phyloP scores from a whole-genome alignment of 2,329 filamentous ascomycete species.

The Xenosphaeropsis pyriputrescens region DNA sequence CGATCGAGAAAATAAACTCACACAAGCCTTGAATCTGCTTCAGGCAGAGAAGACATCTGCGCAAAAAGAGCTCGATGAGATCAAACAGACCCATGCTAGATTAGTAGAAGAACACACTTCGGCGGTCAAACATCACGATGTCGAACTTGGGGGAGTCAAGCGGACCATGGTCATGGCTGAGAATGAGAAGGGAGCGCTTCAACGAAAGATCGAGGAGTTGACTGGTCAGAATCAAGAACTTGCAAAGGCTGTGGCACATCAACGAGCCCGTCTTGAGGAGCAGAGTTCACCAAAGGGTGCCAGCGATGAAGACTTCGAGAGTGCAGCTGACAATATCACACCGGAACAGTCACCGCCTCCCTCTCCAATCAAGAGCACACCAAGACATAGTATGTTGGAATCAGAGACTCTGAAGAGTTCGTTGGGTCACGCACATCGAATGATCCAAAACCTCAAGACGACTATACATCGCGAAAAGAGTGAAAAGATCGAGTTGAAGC shows the following conservation, averaged over 20 bases:
- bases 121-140: constrained; percentile 70
- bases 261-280: constrained; percentile 52
- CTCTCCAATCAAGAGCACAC: constrained; percentile 83
- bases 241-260: constrained; percentile 66
- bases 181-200: constrained; percentile 61
- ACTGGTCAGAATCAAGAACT: constrained; percentile 83
- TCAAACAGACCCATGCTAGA: constrained; percentile 66
- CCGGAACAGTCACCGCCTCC: constrained; percentile 83
- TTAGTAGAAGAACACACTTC: constrained; percentile 68
- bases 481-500: constrained; percentile 89
- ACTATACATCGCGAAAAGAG: constrained; percentile 97
- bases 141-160: constrained; percentile 72
- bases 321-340: constrained; percentile 53
- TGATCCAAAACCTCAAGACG: constrained; percentile 89
- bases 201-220: constrained; percentile 78
- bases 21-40: constrained; percentile 52
- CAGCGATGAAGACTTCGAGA: constrained; percentile 49
- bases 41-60: constrained; percentile 62
- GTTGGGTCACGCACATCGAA: constrained; percentile 83
- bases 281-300: constrained; percentile 41
- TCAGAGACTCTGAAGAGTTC: constrained; percentile 92
- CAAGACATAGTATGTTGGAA: constrained; percentile 82
- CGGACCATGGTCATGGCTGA: constrained; percentile 68
- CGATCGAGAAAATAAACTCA: constrained; percentile 73
- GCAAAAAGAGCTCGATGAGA: constrained; percentile 82